Base-by-base conservation (phyloP, 83 land plant genomes). In the Larix sibirica region DNA sequence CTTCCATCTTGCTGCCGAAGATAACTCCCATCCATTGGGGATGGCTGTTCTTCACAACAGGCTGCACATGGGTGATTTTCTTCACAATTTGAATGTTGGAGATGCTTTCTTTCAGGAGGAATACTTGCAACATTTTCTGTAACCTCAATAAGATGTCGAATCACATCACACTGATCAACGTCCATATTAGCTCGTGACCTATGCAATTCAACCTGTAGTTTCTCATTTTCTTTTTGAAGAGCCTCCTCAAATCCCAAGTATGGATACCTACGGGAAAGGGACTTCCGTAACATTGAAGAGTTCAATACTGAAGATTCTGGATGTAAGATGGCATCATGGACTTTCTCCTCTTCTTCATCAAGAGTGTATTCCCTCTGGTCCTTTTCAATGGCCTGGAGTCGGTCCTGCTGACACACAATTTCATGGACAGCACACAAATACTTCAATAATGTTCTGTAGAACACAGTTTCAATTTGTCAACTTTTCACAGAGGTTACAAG, bases 331-430 rank as follows among this genome's bases (percentile, higher is more conserved):
- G 86, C 90, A 31, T 90, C 85, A 63, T 93, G 94, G 61, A 90
- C 81, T 82, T 85, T 83, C 80, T 83, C 66, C 78, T 96, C 97
- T 10, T 92, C 94, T 20, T 96, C 98, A 62, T 96, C 98, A 42
- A 94, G 81, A 26, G 97, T 94, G 71, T 96, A 96, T 44, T 89
- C 91, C 17, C 90, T 81, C 73, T 86, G 86, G 82, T 96, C 97
- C 81, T 69, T 89, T 70, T 92, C 91, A 62, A 94, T 96, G n/a
- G 88, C 88, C 61, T 87, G 88, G 54, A 96, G 84, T 23, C 95
- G 87, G 62, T 94, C 98, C 97, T 96, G 83, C 62, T 12, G 13
- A 74, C 77, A 42, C 58, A 42, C 26, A 74, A 21, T 74, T 74
- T 74, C n/a, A n/a, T 74, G 28, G 26, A 17, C 77, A 74, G 28